Evolutionary conservation across 306 rosid species (phyloP).

Genomic region (Ochetophila trinervis): DNA sequence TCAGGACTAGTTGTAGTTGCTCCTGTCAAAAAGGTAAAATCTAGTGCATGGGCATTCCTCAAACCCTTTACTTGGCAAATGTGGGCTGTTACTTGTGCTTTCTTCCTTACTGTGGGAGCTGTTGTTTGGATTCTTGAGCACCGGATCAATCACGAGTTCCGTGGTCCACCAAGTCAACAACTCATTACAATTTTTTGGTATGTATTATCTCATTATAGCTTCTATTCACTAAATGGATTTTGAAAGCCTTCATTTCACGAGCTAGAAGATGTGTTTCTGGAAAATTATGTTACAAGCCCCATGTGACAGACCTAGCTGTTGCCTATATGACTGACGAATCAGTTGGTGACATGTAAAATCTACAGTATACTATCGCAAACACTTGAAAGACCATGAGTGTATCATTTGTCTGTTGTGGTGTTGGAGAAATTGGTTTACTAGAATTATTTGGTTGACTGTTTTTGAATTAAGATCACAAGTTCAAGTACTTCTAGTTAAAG

Average conservation of each 20-base stretch:
- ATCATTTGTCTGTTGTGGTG: not conserved
- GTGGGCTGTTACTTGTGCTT: slow-evolving; percentile 76
- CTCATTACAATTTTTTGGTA: slow-evolving; percentile 76
- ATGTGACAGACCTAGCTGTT: slow-evolving; percentile 16
- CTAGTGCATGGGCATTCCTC: slow-evolving; percentile 91
- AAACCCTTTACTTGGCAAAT: slow-evolving; percentile 68
- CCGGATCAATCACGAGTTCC: slow-evolving; percentile 68
- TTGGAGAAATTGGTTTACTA: not conserved
- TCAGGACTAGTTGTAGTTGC: slow-evolving; percentile 94
- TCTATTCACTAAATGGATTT: not conserved
- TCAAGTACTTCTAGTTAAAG: not conserved
- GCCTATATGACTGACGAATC: slow-evolving; percentile 13
- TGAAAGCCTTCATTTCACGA: slow-evolving; percentile 18
- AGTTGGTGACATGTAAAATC: not conserved
- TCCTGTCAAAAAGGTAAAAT: slow-evolving; percentile 63
- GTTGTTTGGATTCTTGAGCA: slow-evolving; percentile 98
- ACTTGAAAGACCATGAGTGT: slow-evolving; percentile 3
- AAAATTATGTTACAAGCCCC: slow-evolving; percentile 6
- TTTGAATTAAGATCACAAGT: slow-evolving; percentile 6
- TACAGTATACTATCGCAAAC: not conserved
- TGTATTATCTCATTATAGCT: slow-evolving; percentile 6
- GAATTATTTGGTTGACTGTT: not conserved
- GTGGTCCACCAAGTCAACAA: slow-evolving; percentile 79
- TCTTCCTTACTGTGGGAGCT: slow-evolving; percentile 70
- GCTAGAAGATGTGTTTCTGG: slow-evolving; percentile 2